Base-by-base conservation (phyloP, 2,329 filamentous ascomycete genomes). In the Pseudocercospora fuligena region DNA sequence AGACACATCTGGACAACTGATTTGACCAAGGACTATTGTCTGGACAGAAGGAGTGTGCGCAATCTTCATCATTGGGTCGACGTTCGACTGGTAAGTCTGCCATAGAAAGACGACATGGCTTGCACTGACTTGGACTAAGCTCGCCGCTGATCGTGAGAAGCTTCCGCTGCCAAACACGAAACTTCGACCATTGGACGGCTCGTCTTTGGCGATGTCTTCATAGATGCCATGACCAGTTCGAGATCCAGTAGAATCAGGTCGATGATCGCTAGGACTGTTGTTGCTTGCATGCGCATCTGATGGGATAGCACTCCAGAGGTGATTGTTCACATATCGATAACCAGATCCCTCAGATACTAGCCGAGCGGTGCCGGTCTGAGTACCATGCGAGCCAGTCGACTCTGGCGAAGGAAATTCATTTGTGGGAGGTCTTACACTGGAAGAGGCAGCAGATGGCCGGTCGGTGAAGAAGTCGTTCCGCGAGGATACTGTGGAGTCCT, bases 31-130 rank as follows among this genome's bases (percentile, higher is more conserved):
- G 43, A 90, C 83, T 7, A 93, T 81, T 54, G 86, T 84, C 73
- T 93, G 89, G 3, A 92, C 78, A 0, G 88, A 88, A 0, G 91
- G 91, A 1, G 90, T 85, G 74, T 94, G 92, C 25, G 92, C 88
- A 54, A 89, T 74, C 75, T 93, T 94, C 70, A 88, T 87, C 54
- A 93, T 77, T 0, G 91, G 91, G 72, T 94, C 91, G 63, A 94
- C 88, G 67, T 92, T 89, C 58, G 92, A 88, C 5, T 93, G 80
- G 70, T 90, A 93, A 8, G 88, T 82, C 75, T 93, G 89, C 92
- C 92, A 94, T 5, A 94, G 83, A 60, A 85, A 84, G 73, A 92
- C 89, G 27, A 91, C 86, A 49, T 78, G 75, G 11, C 63, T 70
- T 11, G 69, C 65, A 16, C 66, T 61, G 29, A 67, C 62, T n/a